Evolutionary conservation across 805 yeast genomes (phyloP), one percentile per base, ranked within the genome.

Genomic region (Maudiozyma bulderi): DNA sequence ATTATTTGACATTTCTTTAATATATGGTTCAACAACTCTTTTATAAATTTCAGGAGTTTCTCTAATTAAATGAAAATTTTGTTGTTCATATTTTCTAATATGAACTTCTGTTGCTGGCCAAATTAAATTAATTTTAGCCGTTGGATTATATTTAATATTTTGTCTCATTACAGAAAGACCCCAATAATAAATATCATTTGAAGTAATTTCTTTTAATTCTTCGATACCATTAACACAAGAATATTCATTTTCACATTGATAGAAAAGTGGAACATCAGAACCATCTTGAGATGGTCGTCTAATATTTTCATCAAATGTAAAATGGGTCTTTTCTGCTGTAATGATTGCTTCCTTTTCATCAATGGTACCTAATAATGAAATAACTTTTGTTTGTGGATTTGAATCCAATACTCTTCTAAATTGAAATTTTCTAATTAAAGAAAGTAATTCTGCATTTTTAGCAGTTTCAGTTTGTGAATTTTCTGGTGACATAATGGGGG

Each of bases 91-190:
- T 67, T 91, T 93, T 45, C 74, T 74, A 44, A 93, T 79, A 61
- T 93, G 98, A 3, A 81, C 76, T 45, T 78, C 81, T 0, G 96
- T 83, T 1, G 98, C 98, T 0, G 99, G 99, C 62, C 78, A 88
- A 30, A 90, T 81, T 48, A 91, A 58, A 56, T 84, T 88, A 50
- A 87, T 57, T 59, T 90, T 89, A 13, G 82, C 82, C 0, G 80
- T 74, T 1, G 95, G 86, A 5, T 57, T 57, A 0, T 57, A 54
- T 0, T 68, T 70, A n/a, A 79, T 51, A 44, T 74, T 70, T 53
- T 78, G 82, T 3, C 56, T 56, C 40, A 84, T 54, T 1, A 75
- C 64, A 0, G 78, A 77, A 43, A 77, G 64, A 11, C 87, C 86
- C 97, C 98, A 91, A 52, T 75, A 75, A 60, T 91, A 91, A 1